Evolutionary conservation across 179 eudicot species (phyloP).

Genomic region (Spergularia azorica): DNA sequence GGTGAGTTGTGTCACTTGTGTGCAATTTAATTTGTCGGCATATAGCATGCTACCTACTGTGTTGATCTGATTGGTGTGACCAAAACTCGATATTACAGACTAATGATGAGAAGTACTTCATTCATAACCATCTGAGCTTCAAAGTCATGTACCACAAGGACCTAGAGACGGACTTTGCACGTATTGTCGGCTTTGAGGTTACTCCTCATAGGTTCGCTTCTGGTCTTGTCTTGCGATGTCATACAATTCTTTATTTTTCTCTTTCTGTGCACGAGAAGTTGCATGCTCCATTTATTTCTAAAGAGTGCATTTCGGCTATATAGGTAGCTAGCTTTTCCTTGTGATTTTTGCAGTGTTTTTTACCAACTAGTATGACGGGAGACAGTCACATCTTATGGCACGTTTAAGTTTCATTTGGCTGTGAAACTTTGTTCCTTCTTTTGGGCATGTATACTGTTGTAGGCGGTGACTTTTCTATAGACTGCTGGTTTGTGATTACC

Average conservation of each 20-base stretch:
- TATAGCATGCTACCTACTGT: not conserved
- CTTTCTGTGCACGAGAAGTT: not conserved
- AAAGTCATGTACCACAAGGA: constrained; percentile 59
- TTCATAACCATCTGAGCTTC: constrained; percentile 50
- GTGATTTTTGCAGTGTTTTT: not conserved
- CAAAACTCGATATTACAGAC: constrained; percentile 31
- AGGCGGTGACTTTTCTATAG: not conserved
- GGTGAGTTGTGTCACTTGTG: constrained; percentile 56
- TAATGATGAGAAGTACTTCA: constrained; percentile 46
- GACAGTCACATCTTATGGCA: not conserved
- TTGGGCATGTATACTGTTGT: too few relatives aligned
- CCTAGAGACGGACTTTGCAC: constrained; percentile 42
- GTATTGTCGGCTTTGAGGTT: constrained; percentile 58
- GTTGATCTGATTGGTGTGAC: constrained; percentile 7
- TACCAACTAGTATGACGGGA: not conserved
- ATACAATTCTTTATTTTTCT: not conserved
- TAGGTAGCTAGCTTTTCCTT: not conserved
- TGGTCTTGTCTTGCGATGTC: not conserved
- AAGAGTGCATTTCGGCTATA: not conserved
- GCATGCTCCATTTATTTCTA: not conserved
- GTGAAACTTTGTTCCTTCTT: not conserved
- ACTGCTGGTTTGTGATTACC: not conserved
- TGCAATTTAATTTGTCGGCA: not conserved
- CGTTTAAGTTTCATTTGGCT: not conserved
- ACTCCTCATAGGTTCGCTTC: constrained; percentile 43